Percentiles rank a stretch among this genome's conserved stretches.
phyloP scores from a whole-genome alignment of 2,329 filamentous ascomycete genomes.

The Curvularia verruculosa region DNA sequence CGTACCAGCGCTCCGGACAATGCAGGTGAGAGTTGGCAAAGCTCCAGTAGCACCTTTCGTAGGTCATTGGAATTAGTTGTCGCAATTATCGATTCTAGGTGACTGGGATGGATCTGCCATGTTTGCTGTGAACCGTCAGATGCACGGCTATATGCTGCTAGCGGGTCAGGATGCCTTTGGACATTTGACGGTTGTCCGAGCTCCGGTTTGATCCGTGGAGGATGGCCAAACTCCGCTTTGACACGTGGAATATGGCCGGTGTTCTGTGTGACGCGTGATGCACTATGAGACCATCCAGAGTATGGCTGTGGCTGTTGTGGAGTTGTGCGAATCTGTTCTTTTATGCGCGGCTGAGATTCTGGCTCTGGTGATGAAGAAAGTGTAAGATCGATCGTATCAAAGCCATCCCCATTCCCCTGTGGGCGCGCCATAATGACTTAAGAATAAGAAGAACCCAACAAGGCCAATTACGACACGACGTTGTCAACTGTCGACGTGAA shows the following conservation, averaged over 20 bases:
- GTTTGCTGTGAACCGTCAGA: conserved; percentile 11
- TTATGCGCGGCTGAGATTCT: conserved; percentile 9
- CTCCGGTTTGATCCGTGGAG: neutral
- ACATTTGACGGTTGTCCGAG: neutral
- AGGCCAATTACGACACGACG: neutral
- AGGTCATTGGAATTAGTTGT: conserved; percentile 28
- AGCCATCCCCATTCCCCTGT: conserved; percentile 6
- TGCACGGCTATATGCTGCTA: neutral
- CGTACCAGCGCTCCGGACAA: conserved; percentile 42
- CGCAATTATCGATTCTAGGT: conserved; percentile 38
- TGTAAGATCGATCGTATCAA: conserved; percentile 36
- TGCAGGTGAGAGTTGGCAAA: conserved; percentile 42
- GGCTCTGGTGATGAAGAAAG: conserved; percentile 34
- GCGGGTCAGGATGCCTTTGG: conserved; percentile 5
- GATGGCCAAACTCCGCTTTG: neutral
- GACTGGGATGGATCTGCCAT: conserved; percentile 30
- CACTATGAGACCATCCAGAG: conserved; percentile 5
- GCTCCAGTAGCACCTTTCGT: conserved; percentile 30
- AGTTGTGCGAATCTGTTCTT: conserved; percentile 9
- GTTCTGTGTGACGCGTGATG: conserved; percentile 6
- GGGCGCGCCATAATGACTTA: conserved; percentile 8
- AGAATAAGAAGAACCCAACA: neutral
- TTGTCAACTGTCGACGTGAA: neutral
- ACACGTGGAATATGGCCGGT: neutral
- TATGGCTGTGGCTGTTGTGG: conserved; percentile 19